phyloP scores from a whole-genome alignment of 179 eudicot species.

The Vitellaria paradoxa region DNA sequence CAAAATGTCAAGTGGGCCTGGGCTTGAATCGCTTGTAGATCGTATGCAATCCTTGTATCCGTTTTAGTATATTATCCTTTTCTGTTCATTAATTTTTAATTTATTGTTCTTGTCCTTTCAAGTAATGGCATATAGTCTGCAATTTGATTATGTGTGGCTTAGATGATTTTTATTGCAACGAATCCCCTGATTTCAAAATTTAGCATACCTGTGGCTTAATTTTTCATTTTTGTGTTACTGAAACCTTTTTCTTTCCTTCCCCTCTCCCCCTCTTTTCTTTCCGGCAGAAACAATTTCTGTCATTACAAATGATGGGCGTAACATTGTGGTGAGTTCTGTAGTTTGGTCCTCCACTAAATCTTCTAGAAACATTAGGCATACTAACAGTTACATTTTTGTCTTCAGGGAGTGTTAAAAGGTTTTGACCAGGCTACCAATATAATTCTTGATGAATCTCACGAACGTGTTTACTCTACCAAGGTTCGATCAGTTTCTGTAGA shows the following conservation, averaged over 20 bases:
- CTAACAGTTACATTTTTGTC: conserved; percentile 17
- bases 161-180: not conserved
- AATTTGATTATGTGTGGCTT: not conserved
- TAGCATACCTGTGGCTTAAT: not conserved
- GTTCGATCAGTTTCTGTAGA: conserved; percentile 28
- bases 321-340: conserved; percentile 71
- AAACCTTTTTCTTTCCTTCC: conserved; percentile 6
- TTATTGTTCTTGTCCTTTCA: not conserved
- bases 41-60: conserved; percentile 46
- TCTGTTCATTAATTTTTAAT: not conserved
- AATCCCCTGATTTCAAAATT: not conserved
- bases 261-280: not conserved
- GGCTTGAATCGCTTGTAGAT: conserved; percentile 85
- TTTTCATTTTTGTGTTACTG: not conserved
- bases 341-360: not conserved
- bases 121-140: conserved; percentile 2
- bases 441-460: conserved; percentile 96
- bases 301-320: conserved; percentile 92
- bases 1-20: conserved; percentile 65
- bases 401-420: conserved; percentile 81
- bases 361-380: not conserved
- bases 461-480: conserved; percentile 93
- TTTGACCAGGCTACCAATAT: conserved; percentile 93
- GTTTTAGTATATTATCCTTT: conserved; percentile 2
- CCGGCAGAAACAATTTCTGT: conserved; percentile 74